A percentile compares a stretch with the other conserved stretches of the same genome.
phyloP scores from a whole-genome alignment of 2,329 filamentous ascomycete genomes.

The Paecilomyces variotii region DNA sequence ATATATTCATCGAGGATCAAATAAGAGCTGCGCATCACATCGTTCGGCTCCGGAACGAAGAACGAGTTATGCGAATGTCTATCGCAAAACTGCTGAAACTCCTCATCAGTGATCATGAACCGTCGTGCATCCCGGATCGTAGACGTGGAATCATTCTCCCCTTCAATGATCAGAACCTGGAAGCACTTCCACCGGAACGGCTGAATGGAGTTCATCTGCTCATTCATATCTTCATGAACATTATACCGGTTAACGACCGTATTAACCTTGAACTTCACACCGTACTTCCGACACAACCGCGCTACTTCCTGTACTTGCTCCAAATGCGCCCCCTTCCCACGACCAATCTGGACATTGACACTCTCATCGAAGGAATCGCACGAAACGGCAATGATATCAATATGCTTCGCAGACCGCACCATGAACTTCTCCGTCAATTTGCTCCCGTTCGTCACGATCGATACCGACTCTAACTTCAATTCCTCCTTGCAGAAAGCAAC shows the following conservation, averaged over 20 bases:
- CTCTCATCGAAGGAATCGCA: slow-evolving; percentile 47
- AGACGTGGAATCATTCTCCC: slow-evolving; percentile 43
- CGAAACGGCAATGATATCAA: slow-evolving; percentile 49
- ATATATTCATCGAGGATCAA: slow-evolving; percentile 47
- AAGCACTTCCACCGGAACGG: slow-evolving; percentile 52
- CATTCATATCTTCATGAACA: slow-evolving; percentile 44
- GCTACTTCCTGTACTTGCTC: slow-evolving; percentile 36
- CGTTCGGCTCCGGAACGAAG: slow-evolving; percentile 44
- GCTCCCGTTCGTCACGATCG: slow-evolving; percentile 49
- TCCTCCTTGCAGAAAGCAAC: slow-evolving; percentile 42
- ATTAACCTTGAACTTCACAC: slow-evolving; percentile 51
- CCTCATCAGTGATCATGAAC: slow-evolving; percentile 41
- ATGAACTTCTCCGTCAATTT: slow-evolving; percentile 40
- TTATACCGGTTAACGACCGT: slow-evolving; percentile 46
- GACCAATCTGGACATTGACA: slow-evolving; percentile 46
- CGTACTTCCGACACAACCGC: slow-evolving; percentile 39
- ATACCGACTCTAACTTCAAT: slow-evolving; percentile 42
- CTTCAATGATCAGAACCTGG: slow-evolving; percentile 45
- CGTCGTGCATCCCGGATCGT: slow-evolving; percentile 35
- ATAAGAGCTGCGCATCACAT: slow-evolving; percentile 45
- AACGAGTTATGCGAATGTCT: slow-evolving; percentile 34
- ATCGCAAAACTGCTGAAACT: slow-evolving; percentile 41
- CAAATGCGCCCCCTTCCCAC: slow-evolving; percentile 43
- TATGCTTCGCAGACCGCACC: slow-evolving; percentile 30
- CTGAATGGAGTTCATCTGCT: slow-evolving; percentile 28